Conservation (phyloP, 2,329 filamentous ascomycete genomes). For the Endothia cerciana region DNA sequence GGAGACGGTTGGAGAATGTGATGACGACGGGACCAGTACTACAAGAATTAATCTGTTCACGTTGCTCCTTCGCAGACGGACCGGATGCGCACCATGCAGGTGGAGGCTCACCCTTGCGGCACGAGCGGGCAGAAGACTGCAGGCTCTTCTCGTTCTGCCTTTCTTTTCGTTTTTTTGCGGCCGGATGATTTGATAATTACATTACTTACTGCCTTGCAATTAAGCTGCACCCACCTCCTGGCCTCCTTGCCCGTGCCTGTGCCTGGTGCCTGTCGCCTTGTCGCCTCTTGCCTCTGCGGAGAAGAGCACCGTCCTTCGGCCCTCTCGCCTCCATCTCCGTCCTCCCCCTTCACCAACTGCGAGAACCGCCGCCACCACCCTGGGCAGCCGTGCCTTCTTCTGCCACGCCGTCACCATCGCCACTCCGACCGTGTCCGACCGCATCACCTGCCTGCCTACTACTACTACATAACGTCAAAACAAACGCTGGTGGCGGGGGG, state of each 20-base stretch:
- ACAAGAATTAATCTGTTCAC: background rate
- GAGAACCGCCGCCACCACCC: background rate
- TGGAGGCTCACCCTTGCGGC: background rate
- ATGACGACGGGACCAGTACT: background rate
- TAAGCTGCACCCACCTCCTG: background rate
- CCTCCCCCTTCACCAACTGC: too few relatives aligned
- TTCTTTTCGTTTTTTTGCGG: background rate
- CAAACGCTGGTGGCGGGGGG: background rate
- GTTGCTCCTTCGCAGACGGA: background rate
- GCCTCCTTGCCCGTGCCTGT: background rate
- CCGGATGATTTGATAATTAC: background rate
- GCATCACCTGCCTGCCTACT: background rate
- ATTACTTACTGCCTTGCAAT: background rate
- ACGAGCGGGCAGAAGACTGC: background rate
- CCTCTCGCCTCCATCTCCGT: too few relatives aligned
- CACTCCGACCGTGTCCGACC: background rate
- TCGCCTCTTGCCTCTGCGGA: background rate
- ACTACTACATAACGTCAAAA: too few relatives aligned
- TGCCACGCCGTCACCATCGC: background rate
- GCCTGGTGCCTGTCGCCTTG: too few relatives aligned
- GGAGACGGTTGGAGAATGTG: background rate
- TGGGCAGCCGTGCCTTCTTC: background rate
- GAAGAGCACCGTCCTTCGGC: too few relatives aligned
- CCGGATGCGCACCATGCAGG: background rate
- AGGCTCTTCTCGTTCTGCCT: background rate